These are phyloP conservation scores for Saccharum officinarum DNA, from an alignment of 176 grass and related monocot genomes.

Conservation along the genomic window DNA sequence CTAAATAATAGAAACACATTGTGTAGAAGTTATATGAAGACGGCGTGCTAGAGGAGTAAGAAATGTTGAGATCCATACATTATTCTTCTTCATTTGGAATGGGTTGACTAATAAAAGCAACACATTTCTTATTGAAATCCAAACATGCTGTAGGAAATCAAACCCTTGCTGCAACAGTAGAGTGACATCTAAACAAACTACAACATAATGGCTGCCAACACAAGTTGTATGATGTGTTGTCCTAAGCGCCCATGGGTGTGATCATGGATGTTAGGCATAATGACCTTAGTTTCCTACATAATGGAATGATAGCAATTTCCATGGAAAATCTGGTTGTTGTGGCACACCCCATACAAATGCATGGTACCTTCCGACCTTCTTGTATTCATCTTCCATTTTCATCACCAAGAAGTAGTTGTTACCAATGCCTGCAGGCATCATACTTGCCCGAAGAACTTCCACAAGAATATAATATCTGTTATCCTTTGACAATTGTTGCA, in stretches of 20 bases:
- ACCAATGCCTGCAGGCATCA: background rate
- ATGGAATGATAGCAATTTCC: background rate
- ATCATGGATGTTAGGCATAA: background rate
- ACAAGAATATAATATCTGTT: background rate
- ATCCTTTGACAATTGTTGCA: background rate
- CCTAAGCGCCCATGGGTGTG: too few relatives aligned
- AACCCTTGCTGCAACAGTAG: background rate
- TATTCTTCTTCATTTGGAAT: background rate
- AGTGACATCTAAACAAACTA: background rate
- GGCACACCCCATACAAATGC: conserved; percentile 32
- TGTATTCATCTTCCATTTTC: background rate
- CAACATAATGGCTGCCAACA: too few relatives aligned
- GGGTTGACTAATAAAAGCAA: background rate
- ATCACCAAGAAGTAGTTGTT: background rate
- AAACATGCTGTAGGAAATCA: background rate
- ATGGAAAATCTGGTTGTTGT: background rate
- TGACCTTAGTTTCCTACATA: background rate
- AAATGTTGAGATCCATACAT: background rate
- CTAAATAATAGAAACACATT: background rate
- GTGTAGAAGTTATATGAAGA: background rate
- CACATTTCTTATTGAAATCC: background rate
- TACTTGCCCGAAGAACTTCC: background rate
- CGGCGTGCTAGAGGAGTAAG: too few relatives aligned
- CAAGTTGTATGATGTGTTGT: background rate
- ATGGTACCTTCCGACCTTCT: conserved; percentile 12